Evolutionary conservation across 768 basidiomycete species (phyloP), one percentile per base, ranked within the genome.

Genomic region (Pulveroboletus sp.): DNA sequence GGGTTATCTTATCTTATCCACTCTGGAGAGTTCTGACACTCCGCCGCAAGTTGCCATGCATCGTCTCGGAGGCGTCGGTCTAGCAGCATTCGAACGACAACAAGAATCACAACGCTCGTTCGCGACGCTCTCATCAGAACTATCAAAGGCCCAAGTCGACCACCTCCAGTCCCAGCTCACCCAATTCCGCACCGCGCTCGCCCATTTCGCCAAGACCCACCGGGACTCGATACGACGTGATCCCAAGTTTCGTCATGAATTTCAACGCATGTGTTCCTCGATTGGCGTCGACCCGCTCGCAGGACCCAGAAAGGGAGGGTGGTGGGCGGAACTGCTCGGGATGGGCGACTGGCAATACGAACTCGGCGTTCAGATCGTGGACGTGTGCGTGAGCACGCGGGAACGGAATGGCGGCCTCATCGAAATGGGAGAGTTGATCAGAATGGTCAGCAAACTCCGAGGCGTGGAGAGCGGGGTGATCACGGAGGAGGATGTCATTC

Each of bases 291-390:
- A 98, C 65, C 94, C 95, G 2, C 80, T 97, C 19, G 86, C 89
- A 2, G 92, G 91, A 0, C 87, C 89, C 1, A 73, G 86, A 35
- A 83, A 83, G 60, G 89, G 89, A 31, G 91, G 92, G 2, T 89
- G 90, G 82, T 96, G 93, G 91, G 85, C 86, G 3, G 93, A 94
- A 63, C 72, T 93, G 61, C 78, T 93, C 30, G 86, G 85, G 8
- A 69, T 96, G 46, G 85, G 91, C 14, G 96, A 98, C 64, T 98
- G 93, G 92, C 88, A 93, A 60, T 89, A 91, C 64, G 94, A 96
- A 62, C 80, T 98, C 6, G 92, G 93, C 10, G 92, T 97, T 32
- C 95, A 95, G 72, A 88, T 95, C 53, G 91, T 96, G 43, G 92
- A 93, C 63, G 79, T 93, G 36, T 93, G 91, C 59, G 86, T 93